A percentile compares a stretch with the other conserved stretches of the same genome.
Conservation (phyloP, 2,329 filamentous ascomycete species). For the Pseudogymnoascus sp. region DNA sequence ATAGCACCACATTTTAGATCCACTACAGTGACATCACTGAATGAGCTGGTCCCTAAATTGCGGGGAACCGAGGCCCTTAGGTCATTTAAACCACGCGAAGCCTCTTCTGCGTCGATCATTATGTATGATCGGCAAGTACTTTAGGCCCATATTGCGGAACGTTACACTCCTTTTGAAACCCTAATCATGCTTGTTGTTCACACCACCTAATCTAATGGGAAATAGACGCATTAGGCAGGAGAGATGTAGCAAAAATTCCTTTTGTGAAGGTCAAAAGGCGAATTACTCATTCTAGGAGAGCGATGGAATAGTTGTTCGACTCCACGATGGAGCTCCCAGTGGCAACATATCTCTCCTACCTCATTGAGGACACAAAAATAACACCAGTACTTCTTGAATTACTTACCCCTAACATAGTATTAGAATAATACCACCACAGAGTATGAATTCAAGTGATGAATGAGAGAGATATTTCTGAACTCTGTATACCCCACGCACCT, state of each 20-base stretch:
- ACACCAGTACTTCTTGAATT: no score
- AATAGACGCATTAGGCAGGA: not conserved
- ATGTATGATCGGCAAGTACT: not conserved
- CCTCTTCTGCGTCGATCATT: not conserved
- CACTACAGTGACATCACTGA: not conserved
- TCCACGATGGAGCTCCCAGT: no score
- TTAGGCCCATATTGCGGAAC: not conserved
- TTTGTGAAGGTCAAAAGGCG: not conserved
- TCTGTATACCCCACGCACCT: no score
- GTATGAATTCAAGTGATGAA: no score
- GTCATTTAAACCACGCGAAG: not conserved
- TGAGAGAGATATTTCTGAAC: no score
- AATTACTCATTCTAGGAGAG: not conserved
- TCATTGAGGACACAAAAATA: no score
- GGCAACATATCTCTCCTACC: no score
- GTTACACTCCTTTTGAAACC: not conserved
- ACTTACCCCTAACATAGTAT: no score
- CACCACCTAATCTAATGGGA: not conserved
- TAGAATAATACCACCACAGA: no score
- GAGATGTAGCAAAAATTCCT: not conserved
- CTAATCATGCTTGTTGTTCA: not conserved
- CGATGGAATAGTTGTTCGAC: no score
- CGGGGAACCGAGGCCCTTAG: not conserved
- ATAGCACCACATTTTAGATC: not conserved
- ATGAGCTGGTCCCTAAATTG: not conserved